These are phyloP conservation scores for Barbatosphaeria neglecta DNA, from an alignment of 495 filamentous ascomycete genomes.

Conservation along the genomic window DNA sequence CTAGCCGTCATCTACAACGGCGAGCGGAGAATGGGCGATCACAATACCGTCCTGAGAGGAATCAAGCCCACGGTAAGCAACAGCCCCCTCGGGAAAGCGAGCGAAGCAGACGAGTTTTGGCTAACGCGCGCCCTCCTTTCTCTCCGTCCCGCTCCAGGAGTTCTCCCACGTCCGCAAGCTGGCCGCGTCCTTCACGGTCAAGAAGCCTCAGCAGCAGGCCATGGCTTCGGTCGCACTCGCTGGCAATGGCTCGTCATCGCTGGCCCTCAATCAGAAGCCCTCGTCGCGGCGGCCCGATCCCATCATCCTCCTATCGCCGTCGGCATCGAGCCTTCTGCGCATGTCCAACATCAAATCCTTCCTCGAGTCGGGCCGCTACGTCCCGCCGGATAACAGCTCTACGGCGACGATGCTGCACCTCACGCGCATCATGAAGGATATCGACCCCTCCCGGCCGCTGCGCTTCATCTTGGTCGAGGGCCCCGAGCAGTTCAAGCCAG, in stretches of 20 bases:
- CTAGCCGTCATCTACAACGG: constrained; percentile 80
- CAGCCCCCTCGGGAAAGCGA: neutral
- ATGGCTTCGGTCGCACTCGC: too few species aligned
- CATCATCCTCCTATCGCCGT: constrained; percentile 97
- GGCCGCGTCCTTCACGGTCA: constrained; percentile 65
- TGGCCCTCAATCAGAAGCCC: constrained; percentile 37
- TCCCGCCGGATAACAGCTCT: constrained; percentile 57
- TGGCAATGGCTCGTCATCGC: constrained; percentile 21
- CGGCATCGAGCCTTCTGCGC: constrained; percentile 90
- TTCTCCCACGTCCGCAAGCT: constrained; percentile 90
- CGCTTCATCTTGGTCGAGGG: constrained; percentile 92
- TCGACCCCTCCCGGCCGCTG: constrained; percentile 59
- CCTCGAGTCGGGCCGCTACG: constrained; percentile 74
- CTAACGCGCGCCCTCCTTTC: neutral
- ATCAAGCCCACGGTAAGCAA: constrained; percentile 70
- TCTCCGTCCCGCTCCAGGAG: constrained; percentile 47
- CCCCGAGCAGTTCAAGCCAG: constrained; percentile 88
- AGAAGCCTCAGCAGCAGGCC: constrained; percentile 31
- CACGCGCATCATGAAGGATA: constrained; percentile 61
- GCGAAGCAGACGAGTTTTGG: neutral
- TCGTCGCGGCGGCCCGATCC: constrained; percentile 61
- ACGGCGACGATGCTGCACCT: constrained; percentile 74
- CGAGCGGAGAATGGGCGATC: constrained; percentile 83
- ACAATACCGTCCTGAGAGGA: constrained; percentile 76
- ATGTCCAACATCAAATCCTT: constrained; percentile 96